Evolutionary conservation across 2,329 filamentous ascomycete species (phyloP).

Genomic region (Bretziella fagacearum): DNA sequence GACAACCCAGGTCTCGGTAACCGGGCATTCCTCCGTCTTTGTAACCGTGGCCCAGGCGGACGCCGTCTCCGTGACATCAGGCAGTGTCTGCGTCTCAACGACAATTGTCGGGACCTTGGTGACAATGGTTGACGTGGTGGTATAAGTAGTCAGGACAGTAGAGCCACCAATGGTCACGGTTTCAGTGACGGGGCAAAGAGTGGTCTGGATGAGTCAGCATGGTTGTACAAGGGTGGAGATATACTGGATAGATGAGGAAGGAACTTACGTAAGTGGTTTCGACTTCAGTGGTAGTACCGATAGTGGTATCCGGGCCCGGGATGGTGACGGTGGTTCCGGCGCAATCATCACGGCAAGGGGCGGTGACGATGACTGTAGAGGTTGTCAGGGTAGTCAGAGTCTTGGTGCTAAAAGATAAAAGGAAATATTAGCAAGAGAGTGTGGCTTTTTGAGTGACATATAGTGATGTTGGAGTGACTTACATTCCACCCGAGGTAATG

Average conservation of each 20-base stretch:
- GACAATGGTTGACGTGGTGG: constrained; percentile 8
- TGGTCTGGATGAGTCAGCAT: constrained; percentile 10
- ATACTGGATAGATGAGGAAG: neutral
- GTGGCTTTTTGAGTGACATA: neutral
- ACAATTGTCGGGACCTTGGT: constrained; percentile 7
- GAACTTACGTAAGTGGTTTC: constrained; percentile 8
- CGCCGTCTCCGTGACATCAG: constrained; percentile 3
- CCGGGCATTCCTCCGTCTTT: constrained; percentile 6
- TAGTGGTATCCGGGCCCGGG: constrained; percentile 2
- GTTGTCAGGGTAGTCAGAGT: constrained; percentile 5
- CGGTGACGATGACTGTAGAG: constrained; percentile 9
- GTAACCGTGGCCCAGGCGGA: neutral
- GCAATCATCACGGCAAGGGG: constrained; percentile 3
- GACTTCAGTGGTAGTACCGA: constrained; percentile 10
- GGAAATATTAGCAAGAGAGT: neutral
- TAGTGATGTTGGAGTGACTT: neutral
- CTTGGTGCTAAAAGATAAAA: constrained; percentile 5
- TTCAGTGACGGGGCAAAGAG: constrained; percentile 12
- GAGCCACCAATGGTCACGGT: constrained; percentile 12
- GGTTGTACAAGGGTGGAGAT: neutral
- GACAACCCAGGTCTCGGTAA: constrained; percentile 6
- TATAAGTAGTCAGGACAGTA: constrained; percentile 11
- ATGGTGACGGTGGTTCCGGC: constrained; percentile 9
- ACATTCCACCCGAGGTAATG: constrained; percentile 17
- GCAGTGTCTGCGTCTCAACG: constrained; percentile 6